These are phyloP conservation scores for Clavariopsis aquatica DNA, from an alignment of 495 filamentous ascomycete genomes.

Conservation along the genomic window DNA sequence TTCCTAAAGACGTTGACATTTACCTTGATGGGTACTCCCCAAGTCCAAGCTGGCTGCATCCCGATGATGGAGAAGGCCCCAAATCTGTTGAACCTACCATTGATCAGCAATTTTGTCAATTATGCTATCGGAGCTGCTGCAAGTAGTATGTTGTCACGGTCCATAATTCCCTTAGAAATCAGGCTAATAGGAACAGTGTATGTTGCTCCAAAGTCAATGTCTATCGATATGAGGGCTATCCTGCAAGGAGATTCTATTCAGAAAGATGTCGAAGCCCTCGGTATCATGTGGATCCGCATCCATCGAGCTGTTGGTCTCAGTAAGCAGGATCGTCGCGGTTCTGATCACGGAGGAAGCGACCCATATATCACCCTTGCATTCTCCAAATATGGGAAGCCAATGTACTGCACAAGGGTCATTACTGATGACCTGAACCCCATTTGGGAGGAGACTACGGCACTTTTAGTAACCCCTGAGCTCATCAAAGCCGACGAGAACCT, in stretches of 20 bases:
- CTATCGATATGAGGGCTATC: constrained; percentile 85
- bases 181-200: constrained; percentile 57
- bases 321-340: constrained; percentile 86
- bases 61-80: constrained; percentile 86
- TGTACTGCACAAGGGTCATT: constrained; percentile 96
- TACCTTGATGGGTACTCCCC: constrained; percentile 87
- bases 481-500: constrained; percentile 93
- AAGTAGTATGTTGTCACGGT: constrained; percentile 49
- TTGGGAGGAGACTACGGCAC: constrained; percentile 86
- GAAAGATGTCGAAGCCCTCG: constrained; percentile 82
- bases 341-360: constrained; percentile 85
- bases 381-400: constrained; percentile 93
- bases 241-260: constrained; percentile 85
- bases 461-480: constrained; percentile 80
- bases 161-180: background rate
- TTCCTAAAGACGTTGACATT: constrained; percentile 91
- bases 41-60: constrained; percentile 86
- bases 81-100: constrained; percentile 86
- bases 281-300: constrained; percentile 87
- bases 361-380: constrained; percentile 80
- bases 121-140: constrained; percentile 87
- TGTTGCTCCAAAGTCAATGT: constrained; percentile 94
- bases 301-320: constrained; percentile 82
- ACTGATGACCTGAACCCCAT: constrained; percentile 92
- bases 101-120: constrained; percentile 96